These are phyloP conservation scores for Penicillium nordicum DNA, from an alignment of 2,329 filamentous ascomycete genomes.

Conservation along the genomic window DNA sequence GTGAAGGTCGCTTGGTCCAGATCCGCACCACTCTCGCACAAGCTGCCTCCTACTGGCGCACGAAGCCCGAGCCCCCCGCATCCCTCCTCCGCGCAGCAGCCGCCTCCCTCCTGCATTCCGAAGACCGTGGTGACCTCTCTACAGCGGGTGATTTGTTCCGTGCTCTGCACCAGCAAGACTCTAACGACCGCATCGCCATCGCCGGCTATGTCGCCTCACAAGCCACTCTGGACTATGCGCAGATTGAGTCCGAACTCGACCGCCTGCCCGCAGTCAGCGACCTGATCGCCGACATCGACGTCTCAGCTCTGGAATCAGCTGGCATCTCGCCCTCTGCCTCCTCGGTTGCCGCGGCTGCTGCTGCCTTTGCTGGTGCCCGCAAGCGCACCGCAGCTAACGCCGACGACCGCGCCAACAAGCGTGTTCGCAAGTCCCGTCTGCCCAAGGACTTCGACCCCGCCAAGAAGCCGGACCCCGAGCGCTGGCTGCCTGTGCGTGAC, in stretches of 20 bases:
- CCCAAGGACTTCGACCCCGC: conserved; percentile 60
- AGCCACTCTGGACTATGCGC: conserved; percentile 50
- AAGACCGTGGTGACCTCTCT: conserved; percentile 63
- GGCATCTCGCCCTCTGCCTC: conserved; percentile 41
- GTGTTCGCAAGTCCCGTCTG: conserved; percentile 45
- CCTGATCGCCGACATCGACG: conserved; percentile 43
- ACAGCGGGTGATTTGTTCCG: conserved; percentile 77
- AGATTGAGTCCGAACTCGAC: conserved; percentile 35
- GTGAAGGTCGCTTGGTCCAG: conserved; percentile 68
- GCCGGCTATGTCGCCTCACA: conserved; percentile 85
- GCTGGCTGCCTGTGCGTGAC: conserved; percentile 89
- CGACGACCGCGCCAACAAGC: conserved; percentile 37
- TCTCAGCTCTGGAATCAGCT: conserved; percentile 44
- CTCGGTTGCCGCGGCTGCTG: conserved; percentile 29
- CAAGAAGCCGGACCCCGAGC: conserved; percentile 81
- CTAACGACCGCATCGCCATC: conserved; percentile 62
- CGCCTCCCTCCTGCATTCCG: conserved; percentile 74
- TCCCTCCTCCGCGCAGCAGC: conserved; percentile 77
- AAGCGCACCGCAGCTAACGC: conserved; percentile 39
- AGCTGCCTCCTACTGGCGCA: conserved; percentile 77
- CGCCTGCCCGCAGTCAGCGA: conserved; percentile 41
- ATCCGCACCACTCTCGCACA: conserved; percentile 71
- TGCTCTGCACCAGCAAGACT: conserved; percentile 63
- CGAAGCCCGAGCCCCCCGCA: conserved; percentile 56
- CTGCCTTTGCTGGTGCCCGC: conserved; percentile 34